Evolutionary conservation across 1,139 yeast genomes (phyloP).

Genomic region (Yamadazyma kanchanaburiensis): DNA sequence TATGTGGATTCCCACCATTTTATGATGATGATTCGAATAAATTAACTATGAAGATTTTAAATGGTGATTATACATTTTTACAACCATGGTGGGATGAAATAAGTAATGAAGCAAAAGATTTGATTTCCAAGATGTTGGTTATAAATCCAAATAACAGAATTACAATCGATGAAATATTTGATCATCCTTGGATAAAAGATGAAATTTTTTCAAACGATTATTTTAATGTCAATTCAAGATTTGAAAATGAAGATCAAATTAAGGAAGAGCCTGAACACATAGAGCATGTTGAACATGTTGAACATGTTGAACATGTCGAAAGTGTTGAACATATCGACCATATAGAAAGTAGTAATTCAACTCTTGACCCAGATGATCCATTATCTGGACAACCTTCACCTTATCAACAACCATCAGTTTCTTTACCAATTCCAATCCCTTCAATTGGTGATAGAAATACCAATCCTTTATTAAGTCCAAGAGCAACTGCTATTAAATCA

Average conservation of each 20-base stretch:
- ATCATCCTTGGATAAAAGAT: conserved; percentile 41
- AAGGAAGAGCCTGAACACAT: conserved; percentile 2
- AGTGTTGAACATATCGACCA: conserved; percentile 9
- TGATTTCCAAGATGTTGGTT: conserved; percentile 53
- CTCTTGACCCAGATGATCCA: conserved; percentile 12
- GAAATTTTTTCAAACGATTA: conserved; percentile 14
- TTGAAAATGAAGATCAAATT: conserved; percentile 8
- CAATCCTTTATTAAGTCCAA: conserved; percentile 24
- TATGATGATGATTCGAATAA: conserved; percentile 83
- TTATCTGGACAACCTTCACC: conserved; percentile 17
- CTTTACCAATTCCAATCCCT: conserved; percentile 8
- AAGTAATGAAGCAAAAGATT: conserved; percentile 67
- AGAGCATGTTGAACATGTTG: conserved; percentile 10
- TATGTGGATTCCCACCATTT: conserved; percentile 96
- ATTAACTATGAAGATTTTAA: conserved; percentile 78
- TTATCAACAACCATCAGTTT: conserved; percentile 7
- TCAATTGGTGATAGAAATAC: not conserved
- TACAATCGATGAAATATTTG: conserved; percentile 60
- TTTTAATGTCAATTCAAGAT: conserved; percentile 14
- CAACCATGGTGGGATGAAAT: conserved; percentile 99
- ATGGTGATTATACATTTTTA: conserved; percentile 78
- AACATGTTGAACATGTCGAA: conserved; percentile 4
- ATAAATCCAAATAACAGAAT: conserved; percentile 66
- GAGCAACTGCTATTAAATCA: conserved; percentile 44
- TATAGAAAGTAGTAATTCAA: conserved; percentile 1